Conservation (phyloP, 1,284 basidiomycete genomes). For the Meripilus lineatus region DNA sequence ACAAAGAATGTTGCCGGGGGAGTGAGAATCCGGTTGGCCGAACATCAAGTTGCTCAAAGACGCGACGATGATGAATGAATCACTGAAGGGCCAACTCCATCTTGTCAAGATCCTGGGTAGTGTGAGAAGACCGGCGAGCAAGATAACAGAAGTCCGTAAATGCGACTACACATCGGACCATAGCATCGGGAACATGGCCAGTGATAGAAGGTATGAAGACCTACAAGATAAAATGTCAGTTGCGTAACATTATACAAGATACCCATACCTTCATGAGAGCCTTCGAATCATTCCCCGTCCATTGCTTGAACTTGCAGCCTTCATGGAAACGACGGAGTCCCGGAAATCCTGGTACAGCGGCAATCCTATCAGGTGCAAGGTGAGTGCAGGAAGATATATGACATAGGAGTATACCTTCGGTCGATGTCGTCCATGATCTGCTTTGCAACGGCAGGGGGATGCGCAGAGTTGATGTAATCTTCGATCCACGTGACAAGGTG, state of each 20-base stretch:
- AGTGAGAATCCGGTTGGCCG: conserved; percentile 6
- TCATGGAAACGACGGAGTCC: conserved; percentile 10
- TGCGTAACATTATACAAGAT: not conserved
- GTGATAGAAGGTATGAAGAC: conserved; percentile 1
- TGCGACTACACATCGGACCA: too few relatives aligned
- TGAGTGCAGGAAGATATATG: not conserved
- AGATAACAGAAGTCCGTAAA: too few relatives aligned
- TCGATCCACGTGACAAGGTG: conserved; percentile 20
- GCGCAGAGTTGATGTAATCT: conserved; percentile 11
- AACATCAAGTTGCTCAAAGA: conserved; percentile 7
- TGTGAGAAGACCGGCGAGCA: conserved; percentile 3
- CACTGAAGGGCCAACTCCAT: conserved; percentile 9
- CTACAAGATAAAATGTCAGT: not conserved
- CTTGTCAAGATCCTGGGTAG: conserved; percentile 4
- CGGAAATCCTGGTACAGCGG: not conserved
- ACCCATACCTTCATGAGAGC: conserved; percentile 8
- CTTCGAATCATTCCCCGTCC: conserved; percentile 9
- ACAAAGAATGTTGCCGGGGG: conserved; percentile 11
- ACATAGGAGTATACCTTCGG: conserved; percentile 10
- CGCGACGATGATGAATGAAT: conserved; percentile 14
- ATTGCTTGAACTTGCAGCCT: conserved; percentile 8
- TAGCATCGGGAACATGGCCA: too few relatives aligned
- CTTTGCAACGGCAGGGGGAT: conserved; percentile 7
- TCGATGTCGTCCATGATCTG: conserved; percentile 18
- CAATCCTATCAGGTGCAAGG: not conserved